Conservation (phyloP, 1,284 basidiomycete species). For the Trichosporon faecale region DNA sequence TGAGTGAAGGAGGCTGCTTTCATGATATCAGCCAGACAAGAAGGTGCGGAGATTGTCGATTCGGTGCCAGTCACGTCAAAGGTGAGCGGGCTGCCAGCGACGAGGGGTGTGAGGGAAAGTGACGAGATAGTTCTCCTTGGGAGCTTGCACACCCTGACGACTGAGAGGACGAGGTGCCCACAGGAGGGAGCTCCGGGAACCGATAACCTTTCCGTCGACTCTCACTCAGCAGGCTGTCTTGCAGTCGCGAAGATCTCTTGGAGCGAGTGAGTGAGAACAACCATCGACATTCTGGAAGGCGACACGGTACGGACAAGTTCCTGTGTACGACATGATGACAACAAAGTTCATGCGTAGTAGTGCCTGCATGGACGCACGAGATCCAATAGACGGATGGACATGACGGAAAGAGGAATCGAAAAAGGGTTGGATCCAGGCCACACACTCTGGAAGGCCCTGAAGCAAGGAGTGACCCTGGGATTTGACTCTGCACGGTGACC, state of each 20-base stretch:
- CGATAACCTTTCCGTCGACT: not conserved
- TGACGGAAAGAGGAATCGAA: conserved; percentile 10
- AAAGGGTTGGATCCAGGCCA: conserved; percentile 6
- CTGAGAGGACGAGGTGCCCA: not conserved
- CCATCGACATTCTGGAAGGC: not conserved
- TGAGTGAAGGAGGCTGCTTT: not conserved
- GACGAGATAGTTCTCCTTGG: not conserved
- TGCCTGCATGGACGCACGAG: not conserved
- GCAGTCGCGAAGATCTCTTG: not conserved
- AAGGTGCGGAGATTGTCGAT: not conserved
- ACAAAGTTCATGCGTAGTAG: not conserved
- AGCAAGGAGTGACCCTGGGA: not conserved
- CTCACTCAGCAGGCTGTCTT: too few relatives aligned
- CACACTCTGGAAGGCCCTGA: not conserved
- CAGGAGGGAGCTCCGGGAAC: not conserved
- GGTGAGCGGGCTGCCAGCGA: not conserved
- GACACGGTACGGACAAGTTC: not conserved
- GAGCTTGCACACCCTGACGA: not conserved
- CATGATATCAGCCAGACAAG: not conserved
- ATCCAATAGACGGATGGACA: conserved; percentile 2
- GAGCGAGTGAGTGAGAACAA: not conserved
- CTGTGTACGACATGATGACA: not conserved
- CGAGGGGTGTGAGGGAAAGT: not conserved
- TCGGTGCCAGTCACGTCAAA: not conserved
- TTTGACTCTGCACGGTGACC: not conserved